Conservation (phyloP, 495 filamentous ascomycete genomes). For the Talaromyces thailandensis region DNA sequence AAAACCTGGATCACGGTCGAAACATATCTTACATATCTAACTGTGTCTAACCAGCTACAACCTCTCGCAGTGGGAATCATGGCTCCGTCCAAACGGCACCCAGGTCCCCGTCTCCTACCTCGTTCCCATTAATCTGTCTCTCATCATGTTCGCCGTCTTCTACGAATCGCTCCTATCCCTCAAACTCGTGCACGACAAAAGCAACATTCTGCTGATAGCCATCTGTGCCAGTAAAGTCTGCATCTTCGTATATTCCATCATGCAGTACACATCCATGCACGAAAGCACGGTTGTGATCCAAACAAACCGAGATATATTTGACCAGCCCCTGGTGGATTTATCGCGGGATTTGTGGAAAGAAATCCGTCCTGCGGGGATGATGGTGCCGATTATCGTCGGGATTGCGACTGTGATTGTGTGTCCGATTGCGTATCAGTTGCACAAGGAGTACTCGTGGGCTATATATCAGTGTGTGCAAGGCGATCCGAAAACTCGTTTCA, state of each 20-base stretch:
- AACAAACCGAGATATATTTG: not conserved
- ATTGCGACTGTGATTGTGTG: slow-evolving; percentile 9
- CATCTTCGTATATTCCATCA: slow-evolving; percentile 10
- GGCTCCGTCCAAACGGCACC: not conserved
- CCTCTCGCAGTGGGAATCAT: not conserved
- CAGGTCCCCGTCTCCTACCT: slow-evolving; percentile 13
- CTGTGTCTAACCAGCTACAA: not conserved
- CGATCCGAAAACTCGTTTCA: slow-evolving; percentile 4
- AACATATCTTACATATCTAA: not conserved
- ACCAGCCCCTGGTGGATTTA: slow-evolving; percentile 10
- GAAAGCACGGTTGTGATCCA: not conserved
- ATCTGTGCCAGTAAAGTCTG: slow-evolving; percentile 16
- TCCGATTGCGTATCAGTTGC: slow-evolving; percentile 11
- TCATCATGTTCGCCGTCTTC: slow-evolving; percentile 14
- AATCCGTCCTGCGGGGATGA: slow-evolving; percentile 10
- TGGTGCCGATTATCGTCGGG: slow-evolving; percentile 11
- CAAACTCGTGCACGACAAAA: slow-evolving; percentile 15
- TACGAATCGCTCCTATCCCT: slow-evolving; percentile 11
- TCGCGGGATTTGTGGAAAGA: slow-evolving; percentile 9
- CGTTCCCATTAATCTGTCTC: slow-evolving; percentile 12
- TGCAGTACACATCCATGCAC: slow-evolving; percentile 10
- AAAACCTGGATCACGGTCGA: not conserved
- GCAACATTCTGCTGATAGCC: slow-evolving; percentile 16
- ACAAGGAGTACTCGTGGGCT: slow-evolving; percentile 16
- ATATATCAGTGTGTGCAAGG: slow-evolving; percentile 16